These are phyloP conservation scores for Alternaria ethzedia DNA, from an alignment of 2,329 filamentous ascomycete genomes.

Conservation along the genomic window DNA sequence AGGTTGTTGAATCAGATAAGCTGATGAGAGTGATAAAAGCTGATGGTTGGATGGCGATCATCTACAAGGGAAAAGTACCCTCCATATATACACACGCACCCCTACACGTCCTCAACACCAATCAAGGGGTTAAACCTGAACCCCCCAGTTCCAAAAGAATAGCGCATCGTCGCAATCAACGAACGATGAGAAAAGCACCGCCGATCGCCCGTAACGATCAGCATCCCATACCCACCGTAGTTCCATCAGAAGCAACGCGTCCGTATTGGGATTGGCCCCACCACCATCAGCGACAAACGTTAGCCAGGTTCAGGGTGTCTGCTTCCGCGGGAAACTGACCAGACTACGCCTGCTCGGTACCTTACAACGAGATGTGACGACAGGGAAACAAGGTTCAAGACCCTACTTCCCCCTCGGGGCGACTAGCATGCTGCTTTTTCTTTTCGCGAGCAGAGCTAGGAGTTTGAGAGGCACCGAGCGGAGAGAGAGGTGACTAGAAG, in stretches of 20 bases:
- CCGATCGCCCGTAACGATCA: neutral
- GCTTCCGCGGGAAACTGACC: neutral
- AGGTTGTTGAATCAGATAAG: neutral
- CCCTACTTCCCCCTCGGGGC: neutral
- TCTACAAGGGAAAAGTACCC: neutral
- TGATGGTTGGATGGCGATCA: neutral
- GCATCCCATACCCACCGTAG: neutral
- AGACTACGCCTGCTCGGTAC: neutral
- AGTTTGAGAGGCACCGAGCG: neutral
- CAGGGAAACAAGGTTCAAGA: constrained; percentile 3
- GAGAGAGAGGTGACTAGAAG: neutral
- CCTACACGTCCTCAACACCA: neutral
- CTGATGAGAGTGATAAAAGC: neutral
- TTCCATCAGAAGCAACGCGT: neutral
- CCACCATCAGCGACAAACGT: neutral
- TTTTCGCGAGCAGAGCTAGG: neutral
- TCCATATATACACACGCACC: neutral
- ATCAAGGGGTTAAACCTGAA: neutral
- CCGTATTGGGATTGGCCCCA: neutral
- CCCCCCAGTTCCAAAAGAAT: neutral
- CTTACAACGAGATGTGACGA: neutral
- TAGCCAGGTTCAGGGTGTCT: constrained; percentile 1
- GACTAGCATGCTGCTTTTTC: neutral
- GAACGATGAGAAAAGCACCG: constrained; percentile 1
- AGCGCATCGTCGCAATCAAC: neutral